Evolutionary conservation across 768 basidiomycete genomes (phyloP).

Genomic region (Naganishia friedmannii): DNA sequence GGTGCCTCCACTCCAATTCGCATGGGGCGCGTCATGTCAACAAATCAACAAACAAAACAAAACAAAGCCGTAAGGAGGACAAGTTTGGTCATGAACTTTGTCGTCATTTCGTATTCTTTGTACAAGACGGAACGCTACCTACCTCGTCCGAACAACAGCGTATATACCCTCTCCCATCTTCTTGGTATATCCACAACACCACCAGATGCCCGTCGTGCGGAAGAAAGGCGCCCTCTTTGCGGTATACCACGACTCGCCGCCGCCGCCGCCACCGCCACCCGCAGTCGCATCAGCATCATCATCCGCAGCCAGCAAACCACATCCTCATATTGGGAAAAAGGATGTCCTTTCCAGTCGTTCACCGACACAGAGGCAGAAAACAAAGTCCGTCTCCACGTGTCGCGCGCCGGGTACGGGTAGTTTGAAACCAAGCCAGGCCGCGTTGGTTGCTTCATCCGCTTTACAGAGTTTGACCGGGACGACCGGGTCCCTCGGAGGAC

Average conservation of each 20-base stretch:
- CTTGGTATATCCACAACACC: background rate
- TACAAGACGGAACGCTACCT: too few species aligned
- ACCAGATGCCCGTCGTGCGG: constrained; percentile 46
- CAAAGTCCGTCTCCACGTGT: background rate
- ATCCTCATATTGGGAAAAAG: constrained; percentile 1
- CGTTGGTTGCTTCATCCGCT: background rate
- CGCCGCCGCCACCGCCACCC: background rate
- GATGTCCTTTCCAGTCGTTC: constrained; percentile 14
- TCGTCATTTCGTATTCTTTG: too few species aligned
- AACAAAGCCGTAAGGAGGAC: too few species aligned
- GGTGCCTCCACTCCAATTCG: too few species aligned
- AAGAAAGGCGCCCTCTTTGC: constrained; percentile 50
- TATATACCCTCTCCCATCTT: constrained; percentile 4
- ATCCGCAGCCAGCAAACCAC: background rate
- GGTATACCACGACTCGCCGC: constrained; percentile 49
- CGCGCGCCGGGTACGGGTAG: background rate
- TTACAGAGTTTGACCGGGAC: background rate
- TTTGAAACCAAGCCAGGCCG: background rate
- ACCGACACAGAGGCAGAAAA: background rate
- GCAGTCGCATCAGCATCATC: background rate
- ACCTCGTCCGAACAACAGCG: too few species aligned
- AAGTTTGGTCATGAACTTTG: too few species aligned
- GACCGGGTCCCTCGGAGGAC: too few species aligned
- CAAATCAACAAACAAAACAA: too few species aligned
- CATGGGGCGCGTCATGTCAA: too few species aligned